Conservation (phyloP, 108 stramenopile species). For the Cyclostephanos tholiformis region DNA sequence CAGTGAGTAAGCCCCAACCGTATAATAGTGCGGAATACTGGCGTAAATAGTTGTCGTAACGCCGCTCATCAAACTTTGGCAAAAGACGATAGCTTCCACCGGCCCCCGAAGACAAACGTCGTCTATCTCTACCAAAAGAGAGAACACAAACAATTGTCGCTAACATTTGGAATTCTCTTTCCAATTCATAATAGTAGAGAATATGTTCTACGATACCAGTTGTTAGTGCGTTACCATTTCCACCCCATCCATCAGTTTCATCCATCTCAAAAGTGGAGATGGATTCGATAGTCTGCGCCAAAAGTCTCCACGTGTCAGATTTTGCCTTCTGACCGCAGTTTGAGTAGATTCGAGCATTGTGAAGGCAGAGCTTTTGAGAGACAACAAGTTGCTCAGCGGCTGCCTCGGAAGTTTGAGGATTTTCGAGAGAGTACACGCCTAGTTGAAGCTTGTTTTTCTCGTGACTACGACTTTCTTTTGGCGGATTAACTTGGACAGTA, state of each 20-base stretch:
- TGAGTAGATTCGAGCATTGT: constrained; percentile 71
- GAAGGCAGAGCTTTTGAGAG: constrained; percentile 54
- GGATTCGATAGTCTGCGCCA: constrained; percentile 62
- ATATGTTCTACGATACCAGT: constrained; percentile 61
- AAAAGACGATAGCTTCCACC: constrained; percentile 43
- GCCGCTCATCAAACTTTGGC: constrained; percentile 52
- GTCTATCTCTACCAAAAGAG: constrained; percentile 48
- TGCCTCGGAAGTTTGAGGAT: constrained; percentile 20
- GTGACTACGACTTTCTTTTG: not conserved
- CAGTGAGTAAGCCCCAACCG: constrained; percentile 69
- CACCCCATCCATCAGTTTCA: constrained; percentile 70
- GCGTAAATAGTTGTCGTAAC: constrained; percentile 70
- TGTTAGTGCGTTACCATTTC: constrained; percentile 66
- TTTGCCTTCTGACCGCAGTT: constrained; percentile 57
- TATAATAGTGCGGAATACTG: constrained; percentile 70
- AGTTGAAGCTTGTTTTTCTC: constrained; percentile 3
- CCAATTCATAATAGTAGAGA: constrained; percentile 68
- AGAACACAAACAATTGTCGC: constrained; percentile 79
- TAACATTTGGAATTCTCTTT: constrained; percentile 82
- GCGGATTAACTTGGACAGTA: not conserved
- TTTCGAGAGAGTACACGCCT: constrained; percentile 34
- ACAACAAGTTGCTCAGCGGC: constrained; percentile 25
- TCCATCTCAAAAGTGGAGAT: constrained; percentile 36
- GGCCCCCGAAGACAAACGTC: constrained; percentile 16
- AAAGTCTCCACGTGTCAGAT: constrained; percentile 70